phyloP scores from a whole-genome alignment of 1,284 basidiomycete genomes.

The Ganoderma sinense region DNA sequence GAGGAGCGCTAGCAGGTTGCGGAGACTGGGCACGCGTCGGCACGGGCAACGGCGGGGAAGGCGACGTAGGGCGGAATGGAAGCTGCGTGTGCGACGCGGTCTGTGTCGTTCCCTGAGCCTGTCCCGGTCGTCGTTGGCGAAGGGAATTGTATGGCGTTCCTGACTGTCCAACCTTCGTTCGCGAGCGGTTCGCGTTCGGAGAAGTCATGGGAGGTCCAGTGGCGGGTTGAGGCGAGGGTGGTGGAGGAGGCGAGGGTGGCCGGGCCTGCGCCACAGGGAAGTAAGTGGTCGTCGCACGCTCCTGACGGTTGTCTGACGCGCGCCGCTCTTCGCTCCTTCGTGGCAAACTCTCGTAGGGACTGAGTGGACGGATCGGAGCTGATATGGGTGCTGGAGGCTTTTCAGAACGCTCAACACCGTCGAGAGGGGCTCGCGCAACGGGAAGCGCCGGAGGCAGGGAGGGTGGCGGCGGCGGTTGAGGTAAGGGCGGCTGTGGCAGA shows the following conservation, averaged over 20 bases:
- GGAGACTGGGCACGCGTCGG: constrained; percentile 18
- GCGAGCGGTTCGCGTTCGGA: constrained; percentile 16
- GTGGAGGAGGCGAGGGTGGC: constrained; percentile 17
- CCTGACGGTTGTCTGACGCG: constrained; percentile 26
- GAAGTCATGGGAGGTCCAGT: constrained; percentile 4
- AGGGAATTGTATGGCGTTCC: constrained; percentile 18
- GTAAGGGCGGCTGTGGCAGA: constrained; percentile 25
- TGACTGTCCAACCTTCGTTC: constrained; percentile 16
- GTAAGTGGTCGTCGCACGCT: constrained; percentile 22
- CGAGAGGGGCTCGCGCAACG: constrained; percentile 13
- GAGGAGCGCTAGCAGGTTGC: constrained; percentile 20
- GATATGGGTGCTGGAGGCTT: constrained; percentile 8
- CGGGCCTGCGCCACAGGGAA: constrained; percentile 35
- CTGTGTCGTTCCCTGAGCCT: constrained; percentile 16
- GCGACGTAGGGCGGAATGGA: constrained; percentile 28
- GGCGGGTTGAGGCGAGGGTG: constrained; percentile 14
- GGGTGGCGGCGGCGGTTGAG: constrained; percentile 19
- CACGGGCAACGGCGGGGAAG: constrained; percentile 14
- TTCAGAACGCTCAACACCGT: constrained; percentile 8
- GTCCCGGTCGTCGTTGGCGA: constrained; percentile 22
- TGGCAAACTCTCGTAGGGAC: constrained; percentile 24
- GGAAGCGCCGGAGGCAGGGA: constrained; percentile 11
- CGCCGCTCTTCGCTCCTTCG: constrained; percentile 28
- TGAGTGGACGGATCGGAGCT: constrained; percentile 19
- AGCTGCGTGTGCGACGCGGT: constrained; percentile 21